Percentiles rank a stretch among this genome's conserved stretches.
Conservation (phyloP, 495 filamentous ascomycete species). For the Chaetomium tenue region DNA sequence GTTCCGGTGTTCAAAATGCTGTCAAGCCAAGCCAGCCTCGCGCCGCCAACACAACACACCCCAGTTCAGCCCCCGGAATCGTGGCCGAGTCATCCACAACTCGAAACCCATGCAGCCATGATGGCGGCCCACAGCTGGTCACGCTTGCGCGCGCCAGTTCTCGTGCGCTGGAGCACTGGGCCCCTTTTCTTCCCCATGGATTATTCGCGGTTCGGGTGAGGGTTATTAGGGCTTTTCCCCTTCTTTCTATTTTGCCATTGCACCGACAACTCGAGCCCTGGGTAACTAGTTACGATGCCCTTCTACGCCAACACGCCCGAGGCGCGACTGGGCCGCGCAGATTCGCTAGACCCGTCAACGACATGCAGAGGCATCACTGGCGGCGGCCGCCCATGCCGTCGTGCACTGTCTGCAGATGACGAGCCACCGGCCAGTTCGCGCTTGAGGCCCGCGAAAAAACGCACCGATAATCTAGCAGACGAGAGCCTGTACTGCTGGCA, state of each 20-base stretch:
- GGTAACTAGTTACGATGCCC: conserved; percentile 55
- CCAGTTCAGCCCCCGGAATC: conserved; percentile 15
- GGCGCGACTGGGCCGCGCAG: conserved; percentile 68
- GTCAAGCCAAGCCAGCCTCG: neutral
- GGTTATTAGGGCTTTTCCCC: neutral
- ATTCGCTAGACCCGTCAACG: conserved; percentile 76
- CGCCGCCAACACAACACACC: neutral
- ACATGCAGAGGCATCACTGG: conserved; percentile 86
- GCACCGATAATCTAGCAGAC: conserved; percentile 49
- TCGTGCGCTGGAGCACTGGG: neutral
- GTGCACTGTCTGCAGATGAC: conserved; percentile 52
- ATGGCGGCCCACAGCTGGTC: conserved; percentile 25
- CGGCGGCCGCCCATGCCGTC: conserved; percentile 74
- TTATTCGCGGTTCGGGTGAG: neutral
- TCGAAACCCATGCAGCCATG: conserved; percentile 21
- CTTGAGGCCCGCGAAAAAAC: conserved; percentile 42
- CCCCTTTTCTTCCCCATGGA: conserved; percentile 11
- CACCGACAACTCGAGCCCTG: neutral
- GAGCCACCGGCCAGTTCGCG: conserved; percentile 36
- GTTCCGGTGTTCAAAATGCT: conserved; percentile 1
- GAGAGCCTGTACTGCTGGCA: conserved; percentile 78
- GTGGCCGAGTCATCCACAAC: conserved; percentile 16
- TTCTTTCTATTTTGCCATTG: neutral
- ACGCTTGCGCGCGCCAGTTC: conserved; percentile 9
- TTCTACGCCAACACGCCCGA: conserved; percentile 83